These are phyloP conservation scores for Penicillium goetzii DNA, from an alignment of 495 filamentous ascomycete genomes.

Conservation along the genomic window DNA sequence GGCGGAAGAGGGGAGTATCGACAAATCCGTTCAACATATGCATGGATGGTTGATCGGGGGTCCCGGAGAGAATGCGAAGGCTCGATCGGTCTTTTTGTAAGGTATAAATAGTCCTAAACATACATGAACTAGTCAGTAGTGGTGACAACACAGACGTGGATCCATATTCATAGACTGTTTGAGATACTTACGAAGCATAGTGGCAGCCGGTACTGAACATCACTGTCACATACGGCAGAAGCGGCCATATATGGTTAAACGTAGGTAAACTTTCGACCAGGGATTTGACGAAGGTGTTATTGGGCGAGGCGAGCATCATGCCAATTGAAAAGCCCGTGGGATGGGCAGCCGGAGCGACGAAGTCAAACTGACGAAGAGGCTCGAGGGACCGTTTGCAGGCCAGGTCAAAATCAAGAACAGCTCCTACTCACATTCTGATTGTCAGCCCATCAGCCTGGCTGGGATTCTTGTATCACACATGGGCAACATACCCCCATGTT, in stretches of 20 bases:
- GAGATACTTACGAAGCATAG: constrained; percentile 6
- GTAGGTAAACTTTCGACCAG: neutral
- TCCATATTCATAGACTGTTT: neutral
- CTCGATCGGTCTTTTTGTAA: neutral
- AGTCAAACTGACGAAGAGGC: neutral
- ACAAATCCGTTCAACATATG: constrained; percentile 5
- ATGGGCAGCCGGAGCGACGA: constrained; percentile 3
- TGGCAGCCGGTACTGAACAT: constrained; percentile 8
- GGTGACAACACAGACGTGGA: neutral
- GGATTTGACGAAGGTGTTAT: constrained; percentile 3
- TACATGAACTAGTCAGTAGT: neutral
- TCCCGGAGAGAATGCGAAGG: constrained; percentile 4
- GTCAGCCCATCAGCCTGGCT: neutral
- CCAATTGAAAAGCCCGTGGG: constrained; percentile 1
- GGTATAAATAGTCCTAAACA: neutral
- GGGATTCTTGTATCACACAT: neutral
- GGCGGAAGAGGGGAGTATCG: constrained; percentile 8
- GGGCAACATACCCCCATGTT: neutral
- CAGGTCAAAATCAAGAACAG: constrained; percentile 6
- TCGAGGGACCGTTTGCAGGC: constrained; percentile 7
- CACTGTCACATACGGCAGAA: constrained; percentile 2
- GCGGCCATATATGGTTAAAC: constrained; percentile 5
- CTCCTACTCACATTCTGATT: neutral
- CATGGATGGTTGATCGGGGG: neutral
- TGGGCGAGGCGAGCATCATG: constrained; percentile 9